phyloP scores from a whole-genome alignment of 139 green algal genomes.

The Asterochloris erici region DNA sequence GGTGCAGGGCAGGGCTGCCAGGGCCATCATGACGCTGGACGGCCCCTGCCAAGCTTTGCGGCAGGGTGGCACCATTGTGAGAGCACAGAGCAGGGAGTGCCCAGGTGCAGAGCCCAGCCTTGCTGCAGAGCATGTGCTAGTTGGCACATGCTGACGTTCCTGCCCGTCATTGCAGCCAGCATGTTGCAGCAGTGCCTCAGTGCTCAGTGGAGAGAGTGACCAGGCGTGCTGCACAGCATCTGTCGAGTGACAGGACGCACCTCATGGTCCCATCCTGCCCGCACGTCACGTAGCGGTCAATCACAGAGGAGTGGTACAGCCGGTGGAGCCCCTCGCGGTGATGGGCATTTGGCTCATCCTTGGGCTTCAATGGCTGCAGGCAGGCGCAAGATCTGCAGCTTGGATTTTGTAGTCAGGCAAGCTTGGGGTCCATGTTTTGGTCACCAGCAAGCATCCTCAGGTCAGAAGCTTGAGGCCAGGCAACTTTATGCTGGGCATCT shows the following conservation, averaged over 20 bases:
- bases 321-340: slow-evolving; percentile 52
- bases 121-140: not conserved
- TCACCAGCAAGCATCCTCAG: not conserved
- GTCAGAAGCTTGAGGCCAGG: too few relatives aligned
- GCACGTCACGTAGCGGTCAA: slow-evolving; percentile 77
- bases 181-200: too few relatives aligned
- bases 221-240: too few relatives aligned
- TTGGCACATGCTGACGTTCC: too few relatives aligned
- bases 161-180: too few relatives aligned
- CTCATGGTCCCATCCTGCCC: slow-evolving; percentile 62
- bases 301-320: slow-evolving; percentile 39
- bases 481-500: too few relatives aligned
- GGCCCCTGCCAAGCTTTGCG: not conserved
- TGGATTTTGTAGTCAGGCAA: not conserved
- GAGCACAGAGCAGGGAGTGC: not conserved
- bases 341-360: slow-evolving; percentile 30
- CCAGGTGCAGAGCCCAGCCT: too few relatives aligned
- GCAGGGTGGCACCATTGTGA: not conserved
- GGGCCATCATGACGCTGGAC: slow-evolving; percentile 57
- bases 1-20: slow-evolving; percentile 17
- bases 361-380: slow-evolving; percentile 37
- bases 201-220: too few relatives aligned
- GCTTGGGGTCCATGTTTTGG: not conserved
- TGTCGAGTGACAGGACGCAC: not conserved
- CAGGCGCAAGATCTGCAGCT: not conserved